phyloP scores from a whole-genome alignment of 2,329 filamentous ascomycete species.

The Volutella citrinella region DNA sequence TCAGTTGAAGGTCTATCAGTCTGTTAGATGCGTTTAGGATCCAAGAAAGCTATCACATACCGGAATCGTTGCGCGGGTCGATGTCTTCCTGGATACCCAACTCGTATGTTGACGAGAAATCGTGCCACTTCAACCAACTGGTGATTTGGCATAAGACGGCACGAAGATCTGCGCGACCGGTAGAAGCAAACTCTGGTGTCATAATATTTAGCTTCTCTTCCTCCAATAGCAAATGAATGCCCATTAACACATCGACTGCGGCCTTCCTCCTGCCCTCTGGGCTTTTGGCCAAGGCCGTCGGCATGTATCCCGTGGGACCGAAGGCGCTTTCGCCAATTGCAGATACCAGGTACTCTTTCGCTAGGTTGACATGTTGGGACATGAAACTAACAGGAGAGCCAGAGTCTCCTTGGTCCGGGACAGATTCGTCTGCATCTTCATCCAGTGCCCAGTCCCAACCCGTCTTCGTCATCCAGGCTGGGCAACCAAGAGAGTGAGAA shows the following conservation, averaged over 20 bases:
- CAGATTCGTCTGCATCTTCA: slow-evolving; percentile 38
- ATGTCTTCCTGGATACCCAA: slow-evolving; percentile 51
- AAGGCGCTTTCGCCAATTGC: slow-evolving; percentile 53
- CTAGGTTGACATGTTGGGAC: slow-evolving; percentile 51
- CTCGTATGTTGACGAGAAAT: slow-evolving; percentile 48
- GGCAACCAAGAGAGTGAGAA: slow-evolving; percentile 46
- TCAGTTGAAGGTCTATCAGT: slow-evolving; percentile 29
- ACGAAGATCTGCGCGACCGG: slow-evolving; percentile 53
- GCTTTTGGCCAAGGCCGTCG: slow-evolving; percentile 53
- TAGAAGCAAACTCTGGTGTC: slow-evolving; percentile 41
- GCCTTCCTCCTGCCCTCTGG: slow-evolving; percentile 57
- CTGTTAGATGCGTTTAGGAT: slow-evolving; percentile 6
- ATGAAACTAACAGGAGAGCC: slow-evolving; percentile 40
- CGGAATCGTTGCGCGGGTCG: slow-evolving; percentile 35
- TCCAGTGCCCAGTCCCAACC: slow-evolving; percentile 73
- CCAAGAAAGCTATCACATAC: slow-evolving; percentile 31
- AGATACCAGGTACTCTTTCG: slow-evolving; percentile 64
- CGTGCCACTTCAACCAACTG: slow-evolving; percentile 73
- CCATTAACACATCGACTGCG: slow-evolving; percentile 67
- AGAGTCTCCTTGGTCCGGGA: slow-evolving; percentile 24
- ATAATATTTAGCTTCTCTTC: slow-evolving; percentile 78
- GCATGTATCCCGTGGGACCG: slow-evolving; percentile 58
- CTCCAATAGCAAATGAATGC: slow-evolving; percentile 82
- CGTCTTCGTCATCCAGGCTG: slow-evolving; percentile 57
- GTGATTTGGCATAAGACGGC: slow-evolving; percentile 78